Evolutionary conservation across 768 basidiomycete genomes (phyloP).

Genomic region (Phallus indusiatus): DNA sequence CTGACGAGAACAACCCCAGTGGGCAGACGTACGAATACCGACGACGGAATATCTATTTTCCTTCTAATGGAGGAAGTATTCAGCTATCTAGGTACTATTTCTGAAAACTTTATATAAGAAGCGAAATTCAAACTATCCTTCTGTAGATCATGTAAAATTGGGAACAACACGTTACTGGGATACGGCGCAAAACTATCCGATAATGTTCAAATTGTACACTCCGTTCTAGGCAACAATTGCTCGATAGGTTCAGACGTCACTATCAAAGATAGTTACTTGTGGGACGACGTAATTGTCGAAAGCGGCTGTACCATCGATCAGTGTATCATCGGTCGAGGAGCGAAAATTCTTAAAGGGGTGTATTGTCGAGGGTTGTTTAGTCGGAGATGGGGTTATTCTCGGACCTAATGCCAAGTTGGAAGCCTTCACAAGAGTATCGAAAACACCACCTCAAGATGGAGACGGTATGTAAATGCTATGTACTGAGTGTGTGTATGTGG

Average conservation of each 20-base stretch:
- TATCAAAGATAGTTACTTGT: slow-evolving; percentile 73
- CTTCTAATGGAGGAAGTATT: slow-evolving; percentile 61
- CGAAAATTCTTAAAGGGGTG: slow-evolving; percentile 56
- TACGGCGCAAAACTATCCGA: slow-evolving; percentile 59
- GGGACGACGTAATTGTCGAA: slow-evolving; percentile 67
- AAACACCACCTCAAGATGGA: slow-evolving; percentile 30
- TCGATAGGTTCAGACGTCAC: slow-evolving; percentile 60
- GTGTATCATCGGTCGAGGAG: slow-evolving; percentile 75
- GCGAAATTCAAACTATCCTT: background rate
- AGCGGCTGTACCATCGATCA: slow-evolving; percentile 61
- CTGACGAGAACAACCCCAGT: slow-evolving; percentile 86
- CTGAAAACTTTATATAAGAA: slow-evolving; percentile 2
- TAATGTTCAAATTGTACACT: slow-evolving; percentile 54
- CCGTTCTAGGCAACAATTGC: slow-evolving; percentile 73
- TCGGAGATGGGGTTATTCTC: slow-evolving; percentile 73
- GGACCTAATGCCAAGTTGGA: slow-evolving; percentile 61
- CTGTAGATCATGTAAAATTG: slow-evolving; percentile 71
- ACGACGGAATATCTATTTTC: slow-evolving; percentile 82
- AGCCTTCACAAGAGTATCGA: slow-evolving; percentile 67
- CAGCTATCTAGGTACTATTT: slow-evolving; percentile 64
- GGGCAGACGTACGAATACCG: slow-evolving; percentile 78
- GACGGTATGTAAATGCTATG: slow-evolving; percentile 32
- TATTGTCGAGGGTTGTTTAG: slow-evolving; percentile 61
- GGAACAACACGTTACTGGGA: slow-evolving; percentile 80
- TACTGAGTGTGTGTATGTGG: slow-evolving; percentile 23